Conservation (phyloP, 1,139 yeast species). For the Blastobotrys ciferrii region DNA sequence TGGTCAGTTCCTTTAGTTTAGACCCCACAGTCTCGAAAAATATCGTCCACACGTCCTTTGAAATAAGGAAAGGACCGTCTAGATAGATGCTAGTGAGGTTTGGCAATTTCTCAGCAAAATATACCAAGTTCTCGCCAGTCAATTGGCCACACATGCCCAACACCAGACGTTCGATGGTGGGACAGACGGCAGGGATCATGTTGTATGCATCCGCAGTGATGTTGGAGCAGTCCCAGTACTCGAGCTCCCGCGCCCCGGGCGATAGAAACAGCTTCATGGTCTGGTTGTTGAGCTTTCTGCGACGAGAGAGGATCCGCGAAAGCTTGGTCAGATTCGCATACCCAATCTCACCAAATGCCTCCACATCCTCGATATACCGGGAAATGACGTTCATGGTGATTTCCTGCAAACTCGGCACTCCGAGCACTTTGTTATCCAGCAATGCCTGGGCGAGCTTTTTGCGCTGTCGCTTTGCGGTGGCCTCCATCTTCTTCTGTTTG, state of each 20-base stretch:
- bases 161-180: conserved; percentile 62
- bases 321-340: conserved; percentile 60
- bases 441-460: conserved; percentile 82
- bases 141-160: conserved; percentile 92
- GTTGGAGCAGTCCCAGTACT: conserved; percentile 91
- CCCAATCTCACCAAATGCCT: conserved; percentile 78
- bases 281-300: conserved; percentile 68
- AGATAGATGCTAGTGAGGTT: conserved; percentile 54
- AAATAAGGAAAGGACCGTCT: conserved; percentile 86
- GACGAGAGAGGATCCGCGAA: conserved; percentile 72
- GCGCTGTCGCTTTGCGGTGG: conserved; percentile 68
- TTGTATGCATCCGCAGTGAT: conserved; percentile 63
- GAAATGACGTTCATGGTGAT: conserved; percentile 71
- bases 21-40: conserved; percentile 56
- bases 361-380: conserved; percentile 70
- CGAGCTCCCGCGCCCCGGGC: conserved; percentile 48
- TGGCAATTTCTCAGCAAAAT: conserved; percentile 58
- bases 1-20: conserved; percentile 53
- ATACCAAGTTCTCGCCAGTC: conserved; percentile 69
- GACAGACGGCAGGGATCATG: conserved; percentile 76
- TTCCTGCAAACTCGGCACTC: conserved; percentile 74
- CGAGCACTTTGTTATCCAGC: conserved; percentile 63
- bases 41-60: conserved; percentile 70
- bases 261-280: conserved; percentile 68
- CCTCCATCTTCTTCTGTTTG: conserved; percentile 16